Percentiles rank a stretch among this genome's conserved stretches.
phyloP scores from a whole-genome alignment of 2,329 filamentous ascomycete genomes.

The Colletotrichum graminicola region DNA sequence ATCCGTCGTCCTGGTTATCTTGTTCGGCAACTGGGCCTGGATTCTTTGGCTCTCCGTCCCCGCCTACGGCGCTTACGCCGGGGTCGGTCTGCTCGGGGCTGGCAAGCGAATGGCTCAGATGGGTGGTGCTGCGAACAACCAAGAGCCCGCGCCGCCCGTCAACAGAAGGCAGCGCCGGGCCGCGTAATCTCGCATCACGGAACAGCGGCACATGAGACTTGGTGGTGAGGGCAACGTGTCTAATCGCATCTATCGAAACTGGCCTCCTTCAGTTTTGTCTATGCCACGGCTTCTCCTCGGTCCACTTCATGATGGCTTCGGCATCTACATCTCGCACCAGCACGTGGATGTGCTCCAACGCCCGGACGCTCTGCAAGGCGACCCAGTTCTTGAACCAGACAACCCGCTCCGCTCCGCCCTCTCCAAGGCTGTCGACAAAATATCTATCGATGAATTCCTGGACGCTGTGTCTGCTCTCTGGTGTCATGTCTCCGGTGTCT shows the following conservation, averaged over 20 bases:
- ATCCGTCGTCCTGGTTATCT: slow-evolving; percentile 75
- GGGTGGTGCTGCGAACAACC: slow-evolving; percentile 48
- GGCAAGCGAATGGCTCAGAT: slow-evolving; percentile 67
- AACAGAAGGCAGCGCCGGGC: slow-evolving; percentile 69
- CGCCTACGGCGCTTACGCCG: slow-evolving; percentile 68
- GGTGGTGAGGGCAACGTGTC: slow-evolving; percentile 3
- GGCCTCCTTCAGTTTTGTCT: slow-evolving; percentile 39
- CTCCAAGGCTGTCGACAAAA: slow-evolving; percentile 72
- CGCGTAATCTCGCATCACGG: slow-evolving; percentile 52
- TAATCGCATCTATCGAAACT: slow-evolving; percentile 23
- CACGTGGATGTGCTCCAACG: slow-evolving; percentile 92
- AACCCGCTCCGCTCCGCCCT: slow-evolving; percentile 63
- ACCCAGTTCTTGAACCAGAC: slow-evolving; percentile 98
- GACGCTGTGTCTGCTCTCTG: slow-evolving; percentile 73
- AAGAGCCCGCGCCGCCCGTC: slow-evolving; percentile 52
- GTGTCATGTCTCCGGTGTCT: slow-evolving; percentile 78
- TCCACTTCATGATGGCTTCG: slow-evolving; percentile 67
- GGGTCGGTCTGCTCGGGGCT: slow-evolving; percentile 64
- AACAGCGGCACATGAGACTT: slow-evolving; percentile 2
- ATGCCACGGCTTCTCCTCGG: slow-evolving; percentile 58
- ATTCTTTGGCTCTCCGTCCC: slow-evolving; percentile 67
- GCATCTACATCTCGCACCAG: slow-evolving; percentile 68
- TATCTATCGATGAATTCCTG: slow-evolving; percentile 76
- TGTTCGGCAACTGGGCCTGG: slow-evolving; percentile 85
- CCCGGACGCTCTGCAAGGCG: slow-evolving; percentile 86